Base-by-base conservation (phyloP, 164 flowering plant species). In the Berberis vulgaris region DNA sequence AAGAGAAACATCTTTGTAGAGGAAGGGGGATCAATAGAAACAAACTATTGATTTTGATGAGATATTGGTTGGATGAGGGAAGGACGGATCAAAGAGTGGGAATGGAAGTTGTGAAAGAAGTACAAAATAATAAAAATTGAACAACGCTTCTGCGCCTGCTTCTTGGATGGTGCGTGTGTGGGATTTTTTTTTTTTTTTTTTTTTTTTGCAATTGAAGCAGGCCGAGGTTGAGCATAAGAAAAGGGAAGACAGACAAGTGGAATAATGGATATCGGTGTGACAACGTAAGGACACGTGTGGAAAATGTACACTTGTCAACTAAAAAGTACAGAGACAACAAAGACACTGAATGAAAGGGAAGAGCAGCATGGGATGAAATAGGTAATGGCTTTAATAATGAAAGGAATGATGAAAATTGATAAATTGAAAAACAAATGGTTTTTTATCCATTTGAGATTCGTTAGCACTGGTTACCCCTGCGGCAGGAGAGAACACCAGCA, bases 401-500 rank as follows among this genome's bases (percentile, higher is more conserved):
- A 45, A 54, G 57, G 44, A 46, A 66, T 59, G 54, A 67, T 61
- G 68, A 66, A 26, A 26, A 26, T 26, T 26, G 26, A 26, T 26
- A 26, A 26, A 26, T 26, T 54, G 49, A 10, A 58, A 12, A 40
- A 61, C 41, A 59, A 38, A 49, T 52, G 65, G 41, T 10, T 50
- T 26, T 26, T 26, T 26, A 26, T 26, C 60, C 62, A 45, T 60
- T 69, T 60, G 44, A 39, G 47, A 4, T 1, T 47, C 42, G 49
- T 75, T 80, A 86, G 84, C 96, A 92, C n/a, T 57, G 75, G 10
- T 59, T 62, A 52, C 86, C 84, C 45, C 81, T 76, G 61, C 89
- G 86, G 81, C 98, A 93, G 43, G 70, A 49, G 39, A 88, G 97
- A 54, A 70, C 84, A 55, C 98, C 98, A n/a, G 96, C 87, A 61